Conservation (phyloP, 768 basidiomycete genomes). For the Mycena crocata region DNA sequence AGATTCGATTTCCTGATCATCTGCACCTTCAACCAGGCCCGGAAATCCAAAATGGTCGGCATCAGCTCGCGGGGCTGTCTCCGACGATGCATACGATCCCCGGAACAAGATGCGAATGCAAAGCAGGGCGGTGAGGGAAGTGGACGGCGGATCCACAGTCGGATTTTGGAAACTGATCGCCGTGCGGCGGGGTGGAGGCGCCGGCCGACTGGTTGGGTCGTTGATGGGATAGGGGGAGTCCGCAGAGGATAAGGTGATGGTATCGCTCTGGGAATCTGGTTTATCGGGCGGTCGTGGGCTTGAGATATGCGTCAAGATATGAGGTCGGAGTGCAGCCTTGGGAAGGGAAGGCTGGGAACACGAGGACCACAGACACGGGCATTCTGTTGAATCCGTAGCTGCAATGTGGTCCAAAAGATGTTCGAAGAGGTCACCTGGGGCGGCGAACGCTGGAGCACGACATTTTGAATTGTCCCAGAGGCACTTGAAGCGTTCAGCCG, state of each 20-base stretch:
- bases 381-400: conserved; percentile 55
- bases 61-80: conserved; percentile 75
- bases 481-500: conserved; percentile 77
- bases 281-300: conserved; percentile 64
- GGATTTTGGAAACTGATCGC: conserved; percentile 70
- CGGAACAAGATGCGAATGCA: conserved; percentile 88
- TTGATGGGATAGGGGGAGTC: conserved; percentile 66
- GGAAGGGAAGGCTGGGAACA: conserved; percentile 64
- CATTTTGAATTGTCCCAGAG: conserved; percentile 79
- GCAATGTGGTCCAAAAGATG: conserved; percentile 73
- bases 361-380: conserved; percentile 77
- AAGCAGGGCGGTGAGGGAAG: conserved; percentile 83
- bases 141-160: conserved; percentile 72
- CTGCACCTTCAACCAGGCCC: conserved; percentile 81
- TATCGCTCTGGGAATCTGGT: conserved; percentile 79
- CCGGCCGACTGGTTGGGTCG: conserved; percentile 73
- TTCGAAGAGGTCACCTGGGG: conserved; percentile 76
- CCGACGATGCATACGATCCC: conserved; percentile 78
- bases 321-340: conserved; percentile 67
- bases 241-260: conserved; percentile 72
- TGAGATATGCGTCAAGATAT: conserved; percentile 83
- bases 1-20: conserved; percentile 66
- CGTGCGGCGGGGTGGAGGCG: conserved; percentile 78
- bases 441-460: conserved; percentile 55
- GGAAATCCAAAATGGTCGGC: conserved; percentile 94